Evolutionary conservation across 2,329 filamentous ascomycete species (phyloP).

Genomic region (Raffaelea ambrosiae): DNA sequence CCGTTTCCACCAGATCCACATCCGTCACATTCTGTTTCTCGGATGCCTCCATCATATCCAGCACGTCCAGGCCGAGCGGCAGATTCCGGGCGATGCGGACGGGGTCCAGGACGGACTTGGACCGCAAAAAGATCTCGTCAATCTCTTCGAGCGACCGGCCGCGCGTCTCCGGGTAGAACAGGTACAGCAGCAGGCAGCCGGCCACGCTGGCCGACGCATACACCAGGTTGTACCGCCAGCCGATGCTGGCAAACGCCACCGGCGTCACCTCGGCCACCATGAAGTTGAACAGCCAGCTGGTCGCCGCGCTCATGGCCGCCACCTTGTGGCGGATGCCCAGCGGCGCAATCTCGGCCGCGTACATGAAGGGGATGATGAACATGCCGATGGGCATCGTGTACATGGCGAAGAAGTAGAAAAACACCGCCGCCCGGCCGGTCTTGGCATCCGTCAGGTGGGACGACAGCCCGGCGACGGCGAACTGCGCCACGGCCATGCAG

Average conservation of each 20-base stretch:
- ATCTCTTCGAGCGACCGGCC: conserved; percentile 42
- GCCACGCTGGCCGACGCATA: conserved; percentile 39
- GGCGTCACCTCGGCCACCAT: conserved; percentile 42
- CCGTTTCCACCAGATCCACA: no score
- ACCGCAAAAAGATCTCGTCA: conserved; percentile 39
- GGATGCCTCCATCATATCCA: no score
- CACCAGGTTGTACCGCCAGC: conserved; percentile 44
- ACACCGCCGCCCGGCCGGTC: conserved; percentile 10
- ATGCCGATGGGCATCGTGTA: conserved; percentile 24
- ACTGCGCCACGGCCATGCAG: conserved; percentile 29
- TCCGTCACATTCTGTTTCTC: no score
- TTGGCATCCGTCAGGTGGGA: no score
- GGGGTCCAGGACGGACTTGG: no score
- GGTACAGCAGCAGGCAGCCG: conserved; percentile 33
- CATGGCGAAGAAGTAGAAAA: conserved; percentile 25
- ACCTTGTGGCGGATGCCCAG: conserved; percentile 23
- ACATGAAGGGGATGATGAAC: conserved; percentile 26
- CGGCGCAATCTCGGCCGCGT: conserved; percentile 26
- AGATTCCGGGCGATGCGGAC: no score
- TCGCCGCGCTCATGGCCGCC: conserved; percentile 22
- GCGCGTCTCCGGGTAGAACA: conserved; percentile 44
- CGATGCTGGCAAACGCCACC: conserved; percentile 33
- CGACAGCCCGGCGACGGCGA: conserved; percentile 18
- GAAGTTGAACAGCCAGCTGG: conserved; percentile 29
- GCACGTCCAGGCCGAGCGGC: no score